Percentiles rank a stretch among this genome's conserved stretches.
These are phyloP conservation scores for Huntiella bhutanensis DNA, from an alignment of 2,329 filamentous ascomycete species.

Conservation along the genomic window DNA sequence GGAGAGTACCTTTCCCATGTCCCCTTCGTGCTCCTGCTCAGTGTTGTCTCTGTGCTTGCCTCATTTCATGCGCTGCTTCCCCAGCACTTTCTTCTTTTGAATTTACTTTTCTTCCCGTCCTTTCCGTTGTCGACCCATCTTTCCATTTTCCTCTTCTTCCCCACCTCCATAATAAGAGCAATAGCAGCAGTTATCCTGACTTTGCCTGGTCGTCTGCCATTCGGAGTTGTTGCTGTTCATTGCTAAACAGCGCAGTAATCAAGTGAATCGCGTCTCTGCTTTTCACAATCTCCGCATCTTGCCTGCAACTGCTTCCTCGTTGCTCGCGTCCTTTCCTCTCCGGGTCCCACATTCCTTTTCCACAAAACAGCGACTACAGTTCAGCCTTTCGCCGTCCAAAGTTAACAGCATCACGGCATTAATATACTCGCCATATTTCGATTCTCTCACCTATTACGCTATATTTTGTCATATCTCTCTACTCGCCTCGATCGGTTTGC, in stretches of 20 bases:
- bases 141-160: slow-evolving; percentile 11
- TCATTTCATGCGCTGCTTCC: slow-evolving; percentile 8
- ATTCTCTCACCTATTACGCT: neutral
- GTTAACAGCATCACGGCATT: neutral
- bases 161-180: slow-evolving; percentile 2
- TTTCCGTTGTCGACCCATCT: slow-evolving; percentile 8
- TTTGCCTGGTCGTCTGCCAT: slow-evolving; percentile 4
- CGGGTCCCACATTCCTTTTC: neutral
- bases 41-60: slow-evolving; percentile 10
- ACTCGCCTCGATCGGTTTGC: neutral
- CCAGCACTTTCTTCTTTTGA: slow-evolving; percentile 8
- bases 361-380: neutral
- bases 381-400: neutral
- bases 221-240: neutral
- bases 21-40: slow-evolving; percentile 7
- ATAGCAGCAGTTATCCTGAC: neutral
- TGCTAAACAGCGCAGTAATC: neutral
- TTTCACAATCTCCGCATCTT: slow-evolving; percentile 1
- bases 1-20: neutral
- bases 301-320: slow-evolving; percentile 11
- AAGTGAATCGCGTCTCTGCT: neutral
- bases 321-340: slow-evolving; percentile 10
- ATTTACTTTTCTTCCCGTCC: slow-evolving; percentile 7
- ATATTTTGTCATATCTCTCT: neutral
- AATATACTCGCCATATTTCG: neutral